Evolutionary conservation across 331 rosid species (phyloP).

Genomic region (Cydonia oblonga): DNA sequence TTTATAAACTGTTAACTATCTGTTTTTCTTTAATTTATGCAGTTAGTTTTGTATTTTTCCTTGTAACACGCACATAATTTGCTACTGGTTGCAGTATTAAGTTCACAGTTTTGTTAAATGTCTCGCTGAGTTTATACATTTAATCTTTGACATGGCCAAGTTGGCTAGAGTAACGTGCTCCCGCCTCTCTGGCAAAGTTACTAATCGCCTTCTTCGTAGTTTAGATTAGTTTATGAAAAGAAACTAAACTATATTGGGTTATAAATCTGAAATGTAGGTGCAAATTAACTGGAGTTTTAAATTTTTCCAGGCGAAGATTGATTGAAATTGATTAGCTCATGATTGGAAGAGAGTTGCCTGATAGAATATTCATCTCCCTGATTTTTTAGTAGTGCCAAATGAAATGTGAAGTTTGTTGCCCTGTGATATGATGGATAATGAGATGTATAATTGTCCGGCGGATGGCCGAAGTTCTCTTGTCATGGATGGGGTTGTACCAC

Average conservation of each 20-base stretch:
- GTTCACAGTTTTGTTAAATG: too few relatives aligned
- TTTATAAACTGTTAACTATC: background rate
- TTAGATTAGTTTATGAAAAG: too few relatives aligned
- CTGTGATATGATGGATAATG: constrained; percentile 30
- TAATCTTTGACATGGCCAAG: too few relatives aligned
- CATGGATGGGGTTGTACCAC: constrained; percentile 28
- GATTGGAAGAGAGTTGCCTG: background rate
- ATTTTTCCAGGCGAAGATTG: constrained; percentile 1
- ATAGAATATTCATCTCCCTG: background rate
- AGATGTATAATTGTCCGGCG: constrained; percentile 17
- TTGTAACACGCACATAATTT: background rate
- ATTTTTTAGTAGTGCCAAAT: too few relatives aligned
- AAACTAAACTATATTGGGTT: background rate
- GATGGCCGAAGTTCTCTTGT: constrained; percentile 18
- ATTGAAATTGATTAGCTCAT: background rate
- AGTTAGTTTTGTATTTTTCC: background rate
- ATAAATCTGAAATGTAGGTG: background rate
- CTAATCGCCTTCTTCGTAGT: too few relatives aligned
- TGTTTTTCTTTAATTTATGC: background rate
- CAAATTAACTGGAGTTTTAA: background rate
- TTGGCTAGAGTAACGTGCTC: too few relatives aligned
- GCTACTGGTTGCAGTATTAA: too few relatives aligned
- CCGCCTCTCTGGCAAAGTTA: too few relatives aligned
- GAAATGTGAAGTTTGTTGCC: background rate
- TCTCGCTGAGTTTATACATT: too few relatives aligned